Conservation (phyloP, 164 flowering plant species). For the Kalanchoe fedtschenkoi region DNA sequence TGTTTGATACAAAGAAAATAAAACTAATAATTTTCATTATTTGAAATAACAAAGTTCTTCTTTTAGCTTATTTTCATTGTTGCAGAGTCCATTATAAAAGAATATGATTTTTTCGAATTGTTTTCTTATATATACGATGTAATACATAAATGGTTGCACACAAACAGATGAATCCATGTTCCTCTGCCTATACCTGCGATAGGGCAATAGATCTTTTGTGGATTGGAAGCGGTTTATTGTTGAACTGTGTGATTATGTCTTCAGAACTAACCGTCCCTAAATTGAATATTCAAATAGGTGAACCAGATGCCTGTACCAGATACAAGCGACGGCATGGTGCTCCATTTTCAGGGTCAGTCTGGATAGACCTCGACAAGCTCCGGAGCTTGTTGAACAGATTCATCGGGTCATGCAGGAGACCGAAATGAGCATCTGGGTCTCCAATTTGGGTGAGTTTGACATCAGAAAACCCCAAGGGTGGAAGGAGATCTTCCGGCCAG, state of each 20-base stretch:
- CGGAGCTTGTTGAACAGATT: constrained; percentile 82
- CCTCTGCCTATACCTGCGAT: background rate
- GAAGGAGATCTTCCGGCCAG: constrained; percentile 84
- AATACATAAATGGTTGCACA: no score
- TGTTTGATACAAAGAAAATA: no score
- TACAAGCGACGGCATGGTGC: constrained; percentile 74
- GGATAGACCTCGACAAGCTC: constrained; percentile 57
- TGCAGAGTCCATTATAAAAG: no score
- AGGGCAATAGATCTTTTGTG: constrained; percentile 8
- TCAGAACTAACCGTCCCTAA: constrained; percentile 12
- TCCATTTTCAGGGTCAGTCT: constrained; percentile 78
- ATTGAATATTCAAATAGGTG: constrained; percentile 29
- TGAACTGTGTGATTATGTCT: constrained; percentile 10
- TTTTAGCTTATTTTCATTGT: no score
- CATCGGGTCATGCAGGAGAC: constrained; percentile 61
- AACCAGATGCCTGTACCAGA: constrained; percentile 71
- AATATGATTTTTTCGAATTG: no score
- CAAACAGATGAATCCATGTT: background rate
- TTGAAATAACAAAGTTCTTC: no score
- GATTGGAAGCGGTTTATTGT: constrained; percentile 5
- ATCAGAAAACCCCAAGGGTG: constrained; percentile 72
- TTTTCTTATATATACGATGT: no score
- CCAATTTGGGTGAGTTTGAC: constrained; percentile 80
- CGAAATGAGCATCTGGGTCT: constrained; percentile 86
- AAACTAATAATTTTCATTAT: no score